Evolutionary conservation across 2,329 filamentous ascomycete species (phyloP).

Genomic region (Coniella lustricola): DNA sequence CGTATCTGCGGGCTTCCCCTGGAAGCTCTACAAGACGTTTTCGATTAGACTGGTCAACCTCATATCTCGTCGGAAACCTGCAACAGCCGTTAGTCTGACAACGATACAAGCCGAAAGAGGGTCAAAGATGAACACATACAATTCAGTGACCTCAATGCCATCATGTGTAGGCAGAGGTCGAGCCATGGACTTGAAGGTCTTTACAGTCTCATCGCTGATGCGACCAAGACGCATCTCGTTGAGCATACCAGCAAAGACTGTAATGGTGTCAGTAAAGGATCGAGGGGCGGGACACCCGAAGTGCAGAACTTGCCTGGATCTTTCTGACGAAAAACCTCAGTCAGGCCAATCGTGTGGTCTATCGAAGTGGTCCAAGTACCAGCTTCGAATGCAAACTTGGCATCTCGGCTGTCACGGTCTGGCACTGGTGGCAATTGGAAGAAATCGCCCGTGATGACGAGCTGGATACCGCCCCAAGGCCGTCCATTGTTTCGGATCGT

Average conservation of each 20-base stretch:
- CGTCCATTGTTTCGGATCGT: constrained; percentile 82
- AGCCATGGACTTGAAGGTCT: constrained; percentile 66
- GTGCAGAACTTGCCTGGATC: constrained; percentile 53
- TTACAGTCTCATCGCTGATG: constrained; percentile 68
- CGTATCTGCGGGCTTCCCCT: constrained; percentile 61
- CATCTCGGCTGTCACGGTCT: constrained; percentile 58
- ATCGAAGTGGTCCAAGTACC: constrained; percentile 88
- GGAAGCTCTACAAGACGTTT: constrained; percentile 64
- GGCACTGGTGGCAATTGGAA: constrained; percentile 95
- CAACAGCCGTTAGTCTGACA: constrained; percentile 20
- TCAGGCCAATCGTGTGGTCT: constrained; percentile 90
- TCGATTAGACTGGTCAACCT: constrained; percentile 83
- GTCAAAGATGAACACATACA: constrained; percentile 50
- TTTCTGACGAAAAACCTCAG: constrained; percentile 92
- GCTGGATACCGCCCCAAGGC: constrained; percentile 91
- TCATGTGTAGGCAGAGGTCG: constrained; percentile 68
- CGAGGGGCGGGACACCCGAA: not conserved
- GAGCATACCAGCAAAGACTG: constrained; percentile 85
- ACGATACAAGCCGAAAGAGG: not conserved
- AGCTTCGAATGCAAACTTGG: constrained; percentile 90
- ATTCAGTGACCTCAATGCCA: constrained; percentile 73
- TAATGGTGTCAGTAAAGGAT: not conserved
- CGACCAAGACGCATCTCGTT: constrained; percentile 94
- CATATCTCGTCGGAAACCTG: constrained; percentile 76
- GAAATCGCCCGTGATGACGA: constrained; percentile 94